phyloP scores from a whole-genome alignment of 257 asterid species.

The Gentiana macrophylla region DNA sequence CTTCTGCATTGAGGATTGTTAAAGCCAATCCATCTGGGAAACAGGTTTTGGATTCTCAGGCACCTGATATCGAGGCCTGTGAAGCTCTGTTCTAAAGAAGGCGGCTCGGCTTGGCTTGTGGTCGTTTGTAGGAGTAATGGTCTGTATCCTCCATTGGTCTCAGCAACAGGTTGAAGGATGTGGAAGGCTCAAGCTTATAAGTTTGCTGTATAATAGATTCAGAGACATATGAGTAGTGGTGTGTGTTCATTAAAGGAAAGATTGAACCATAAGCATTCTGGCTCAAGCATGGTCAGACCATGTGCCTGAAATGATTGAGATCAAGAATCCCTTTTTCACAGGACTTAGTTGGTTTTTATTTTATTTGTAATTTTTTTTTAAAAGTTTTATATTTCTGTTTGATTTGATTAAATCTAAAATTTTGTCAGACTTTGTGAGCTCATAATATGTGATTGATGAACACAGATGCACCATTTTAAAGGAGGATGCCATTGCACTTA shows the following conservation, averaged over 20 bases:
- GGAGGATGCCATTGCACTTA: constrained; percentile 17
- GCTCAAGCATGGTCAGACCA: constrained; percentile 25
- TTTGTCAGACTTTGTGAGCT: constrained; percentile 36
- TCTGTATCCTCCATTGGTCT: constrained; percentile 20
- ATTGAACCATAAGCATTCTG: constrained; percentile 29
- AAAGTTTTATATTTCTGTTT: constrained; percentile 18
- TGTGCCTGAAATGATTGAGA: constrained; percentile 26
- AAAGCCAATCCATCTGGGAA: constrained; percentile 37
- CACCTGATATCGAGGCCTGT: constrained; percentile 53
- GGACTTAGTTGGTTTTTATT: constrained; percentile 45
- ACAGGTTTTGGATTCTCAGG: constrained; percentile 54
- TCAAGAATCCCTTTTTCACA: constrained; percentile 10
- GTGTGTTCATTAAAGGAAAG: constrained; percentile 27
- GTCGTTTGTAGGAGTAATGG: constrained; percentile 1
- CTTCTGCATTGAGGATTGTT: constrained; percentile 26
- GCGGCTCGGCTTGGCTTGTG: not conserved
- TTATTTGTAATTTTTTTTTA: constrained; percentile 33
- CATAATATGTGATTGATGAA: constrained; percentile 22
- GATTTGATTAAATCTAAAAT: constrained; percentile 17
- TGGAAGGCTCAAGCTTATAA: constrained; percentile 25
- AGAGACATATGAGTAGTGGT: constrained; percentile 20
- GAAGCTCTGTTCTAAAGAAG: constrained; percentile 38
- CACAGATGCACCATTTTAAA: constrained; percentile 22
- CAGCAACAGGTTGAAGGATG: constrained; percentile 12
- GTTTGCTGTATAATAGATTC: constrained; percentile 28